phyloP scores from a whole-genome alignment of 176 grass and related monocot species.

The Triticum urartu region DNA sequence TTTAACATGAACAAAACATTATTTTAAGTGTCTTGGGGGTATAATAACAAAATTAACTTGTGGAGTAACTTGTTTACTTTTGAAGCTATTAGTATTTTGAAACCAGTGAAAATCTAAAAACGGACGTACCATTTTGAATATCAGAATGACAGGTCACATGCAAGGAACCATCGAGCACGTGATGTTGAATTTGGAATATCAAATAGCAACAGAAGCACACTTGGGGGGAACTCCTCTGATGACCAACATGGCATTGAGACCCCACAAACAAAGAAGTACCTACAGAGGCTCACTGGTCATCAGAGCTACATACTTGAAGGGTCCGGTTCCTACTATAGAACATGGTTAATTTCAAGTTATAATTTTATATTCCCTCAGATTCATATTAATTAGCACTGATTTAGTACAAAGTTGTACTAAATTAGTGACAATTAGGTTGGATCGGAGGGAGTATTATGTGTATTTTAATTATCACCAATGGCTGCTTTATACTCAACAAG shows the following conservation, averaged over 20 bases:
- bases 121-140: not conserved
- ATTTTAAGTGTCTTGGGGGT: too few relatives aligned
- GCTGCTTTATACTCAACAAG: too few relatives aligned
- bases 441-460: too few relatives aligned
- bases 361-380: not conserved
- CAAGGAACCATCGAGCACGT: not conserved
- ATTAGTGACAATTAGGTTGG: too few relatives aligned
- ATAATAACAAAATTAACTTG: not conserved
- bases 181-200: not conserved
- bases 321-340: slow-evolving; percentile 18
- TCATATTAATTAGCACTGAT: too few relatives aligned
- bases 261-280: not conserved
- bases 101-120: not conserved
- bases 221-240: not conserved
- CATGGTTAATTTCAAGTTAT: not conserved
- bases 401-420: too few relatives aligned
- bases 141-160: not conserved
- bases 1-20: too few relatives aligned
- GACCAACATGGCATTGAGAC: not conserved
- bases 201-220: not conserved
- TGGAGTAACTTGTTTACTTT: not conserved
- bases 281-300: slow-evolving; percentile 1
- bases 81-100: not conserved
- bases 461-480: too few relatives aligned
- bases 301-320: slow-evolving; percentile 29